Conservation (phyloP, 805 yeast species). For the Hanseniaspora nectarophila region DNA sequence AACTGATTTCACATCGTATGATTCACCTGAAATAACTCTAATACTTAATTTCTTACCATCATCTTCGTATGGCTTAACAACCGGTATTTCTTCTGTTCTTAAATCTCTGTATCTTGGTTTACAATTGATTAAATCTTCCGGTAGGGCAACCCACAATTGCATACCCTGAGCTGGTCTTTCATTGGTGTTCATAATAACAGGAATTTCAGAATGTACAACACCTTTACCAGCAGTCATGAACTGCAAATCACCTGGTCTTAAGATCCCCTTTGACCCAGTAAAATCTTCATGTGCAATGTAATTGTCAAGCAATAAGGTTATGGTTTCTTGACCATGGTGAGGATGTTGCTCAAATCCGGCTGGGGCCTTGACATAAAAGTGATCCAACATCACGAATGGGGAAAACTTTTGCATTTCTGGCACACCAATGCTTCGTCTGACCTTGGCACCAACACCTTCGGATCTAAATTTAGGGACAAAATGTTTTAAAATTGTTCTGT, state of each 20-base stretch:
- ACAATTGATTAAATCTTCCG: slow-evolving; percentile 46
- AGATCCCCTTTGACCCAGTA: slow-evolving; percentile 68
- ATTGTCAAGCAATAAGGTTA: slow-evolving; percentile 55
- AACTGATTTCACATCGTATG: slow-evolving; percentile 63
- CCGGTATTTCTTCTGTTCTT: slow-evolving; percentile 57
- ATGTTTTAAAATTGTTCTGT: slow-evolving; percentile 39
- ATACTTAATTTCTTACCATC: slow-evolving; percentile 37
- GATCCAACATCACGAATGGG: slow-evolving; percentile 75
- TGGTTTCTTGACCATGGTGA: slow-evolving; percentile 74
- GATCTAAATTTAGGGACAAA: slow-evolving; percentile 55
- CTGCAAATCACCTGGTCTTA: slow-evolving; percentile 74
- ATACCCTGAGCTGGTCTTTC: slow-evolving; percentile 49
- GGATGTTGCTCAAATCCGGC: slow-evolving; percentile 79
- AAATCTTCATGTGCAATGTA: slow-evolving; percentile 74
- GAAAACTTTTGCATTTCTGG: slow-evolving; percentile 57
- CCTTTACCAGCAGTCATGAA: slow-evolving; percentile 92
- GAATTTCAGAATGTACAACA: slow-evolving; percentile 78
- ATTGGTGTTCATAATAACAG: slow-evolving; percentile 31
- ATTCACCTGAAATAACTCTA: slow-evolving; percentile 59
- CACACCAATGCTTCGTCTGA: slow-evolving; percentile 69
- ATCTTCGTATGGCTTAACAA: slow-evolving; percentile 51
- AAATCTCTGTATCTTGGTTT: slow-evolving; percentile 73
- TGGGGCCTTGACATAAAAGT: slow-evolving; percentile 51
- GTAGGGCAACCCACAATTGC: slow-evolving; percentile 84
- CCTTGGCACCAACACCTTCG: slow-evolving; percentile 84